These are phyloP conservation scores for Tephrocybe sp. DNA, from an alignment of 768 basidiomycete genomes.

Conservation along the genomic window DNA sequence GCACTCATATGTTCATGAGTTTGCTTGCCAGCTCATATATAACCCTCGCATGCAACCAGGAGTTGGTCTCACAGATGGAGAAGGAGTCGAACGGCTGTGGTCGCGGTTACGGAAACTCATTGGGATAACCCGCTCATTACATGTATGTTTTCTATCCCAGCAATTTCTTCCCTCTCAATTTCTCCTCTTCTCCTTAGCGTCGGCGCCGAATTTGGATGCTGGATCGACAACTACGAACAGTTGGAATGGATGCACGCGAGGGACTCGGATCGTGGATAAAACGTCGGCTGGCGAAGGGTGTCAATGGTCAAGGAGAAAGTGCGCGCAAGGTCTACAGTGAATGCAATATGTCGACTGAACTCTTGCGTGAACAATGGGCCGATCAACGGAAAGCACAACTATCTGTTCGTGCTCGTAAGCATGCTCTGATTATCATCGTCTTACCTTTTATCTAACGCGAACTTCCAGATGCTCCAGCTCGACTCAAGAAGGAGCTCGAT, in stretches of 20 bases:
- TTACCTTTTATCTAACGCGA: neutral
- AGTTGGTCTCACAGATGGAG: slow-evolving; percentile 22
- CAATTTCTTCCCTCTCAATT: too few species aligned
- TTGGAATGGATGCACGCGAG: too few species aligned
- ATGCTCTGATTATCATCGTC: neutral
- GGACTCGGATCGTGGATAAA: too few species aligned
- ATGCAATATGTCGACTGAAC: neutral
- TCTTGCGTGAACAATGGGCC: neutral
- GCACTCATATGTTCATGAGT: slow-evolving; percentile 30
- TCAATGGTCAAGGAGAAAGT: neutral
- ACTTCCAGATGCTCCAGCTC: neutral
- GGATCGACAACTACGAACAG: too few species aligned
- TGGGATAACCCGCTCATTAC: slow-evolving; percentile 27
- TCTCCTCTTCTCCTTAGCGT: neutral
- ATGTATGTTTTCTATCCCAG: too few species aligned
- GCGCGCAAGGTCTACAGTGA: neutral
- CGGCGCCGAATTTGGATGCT: neutral
- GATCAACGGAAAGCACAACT: neutral
- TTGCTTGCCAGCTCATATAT: slow-evolving; percentile 23
- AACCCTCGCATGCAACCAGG: slow-evolving; percentile 26
- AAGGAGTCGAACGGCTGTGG: slow-evolving; percentile 35
- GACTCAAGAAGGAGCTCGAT: neutral
- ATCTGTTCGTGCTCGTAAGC: neutral
- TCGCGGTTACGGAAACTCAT: slow-evolving; percentile 32
- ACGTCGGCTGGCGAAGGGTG: too few species aligned